phyloP scores from a whole-genome alignment of 202 grass and related monocot genomes.

The Hordeum pubiflorum region DNA sequence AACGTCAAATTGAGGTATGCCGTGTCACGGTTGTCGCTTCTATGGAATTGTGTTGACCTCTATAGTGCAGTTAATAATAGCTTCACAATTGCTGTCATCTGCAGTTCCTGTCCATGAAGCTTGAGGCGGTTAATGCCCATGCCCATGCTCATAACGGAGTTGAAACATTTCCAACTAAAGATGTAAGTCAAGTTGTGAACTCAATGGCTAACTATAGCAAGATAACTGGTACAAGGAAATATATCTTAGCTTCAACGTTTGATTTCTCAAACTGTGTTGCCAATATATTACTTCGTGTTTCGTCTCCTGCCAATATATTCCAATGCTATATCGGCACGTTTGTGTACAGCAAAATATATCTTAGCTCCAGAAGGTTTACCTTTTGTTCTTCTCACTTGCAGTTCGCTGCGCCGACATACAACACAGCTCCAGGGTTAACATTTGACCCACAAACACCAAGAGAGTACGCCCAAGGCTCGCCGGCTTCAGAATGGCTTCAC shows the following conservation, averaged over 20 bases:
- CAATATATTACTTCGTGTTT: too few species aligned
- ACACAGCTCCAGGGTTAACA: slow-evolving; percentile 47
- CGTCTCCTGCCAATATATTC: neutral
- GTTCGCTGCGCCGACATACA: slow-evolving; percentile 51
- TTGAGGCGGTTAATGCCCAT: slow-evolving; percentile 79
- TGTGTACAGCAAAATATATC: neutral
- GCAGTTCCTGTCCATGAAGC: slow-evolving; percentile 98
- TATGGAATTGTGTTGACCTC: slow-evolving; percentile 3
- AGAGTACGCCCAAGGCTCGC: slow-evolving; percentile 58
- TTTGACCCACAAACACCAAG: slow-evolving; percentile 60
- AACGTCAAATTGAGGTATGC: slow-evolving; percentile 82
- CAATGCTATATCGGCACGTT: neutral
- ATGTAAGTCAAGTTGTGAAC: slow-evolving; percentile 56
- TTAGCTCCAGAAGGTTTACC: neutral
- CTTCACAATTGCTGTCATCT: slow-evolving; percentile 15
- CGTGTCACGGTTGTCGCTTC: neutral
- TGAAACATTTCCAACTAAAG: slow-evolving; percentile 72
- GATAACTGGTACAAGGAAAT: neutral
- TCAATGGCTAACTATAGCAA: slow-evolving; percentile 7
- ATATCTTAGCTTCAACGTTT: neutral
- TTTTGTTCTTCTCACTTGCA: slow-evolving; percentile 16
- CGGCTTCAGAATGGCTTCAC: slow-evolving; percentile 81
- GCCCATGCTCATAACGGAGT: slow-evolving; percentile 41
- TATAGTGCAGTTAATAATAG: slow-evolving; percentile 17
- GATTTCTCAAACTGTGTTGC: neutral